Evolutionary conservation across 257 asterid species (phyloP).

Genomic region (Lycium ferocissimum): DNA sequence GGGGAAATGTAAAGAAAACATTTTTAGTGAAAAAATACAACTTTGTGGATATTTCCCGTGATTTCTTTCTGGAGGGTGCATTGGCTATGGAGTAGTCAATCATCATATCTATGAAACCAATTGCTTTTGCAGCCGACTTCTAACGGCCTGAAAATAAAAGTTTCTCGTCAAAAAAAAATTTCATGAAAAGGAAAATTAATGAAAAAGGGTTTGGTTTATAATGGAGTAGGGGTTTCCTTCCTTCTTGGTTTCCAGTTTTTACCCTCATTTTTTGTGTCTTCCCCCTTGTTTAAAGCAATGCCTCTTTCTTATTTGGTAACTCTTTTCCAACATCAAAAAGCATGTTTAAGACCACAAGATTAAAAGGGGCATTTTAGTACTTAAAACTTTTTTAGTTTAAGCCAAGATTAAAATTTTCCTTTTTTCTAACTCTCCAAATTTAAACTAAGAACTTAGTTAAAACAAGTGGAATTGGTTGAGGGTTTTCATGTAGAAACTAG

Average conservation of each 20-base stretch:
- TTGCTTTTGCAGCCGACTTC: slow-evolving; percentile 97
- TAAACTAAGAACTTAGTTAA: too few relatives aligned
- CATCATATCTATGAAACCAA: slow-evolving; percentile 92
- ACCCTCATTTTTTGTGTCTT: too few relatives aligned
- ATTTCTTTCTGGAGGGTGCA: slow-evolving; percentile 87
- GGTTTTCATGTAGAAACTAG: not conserved
- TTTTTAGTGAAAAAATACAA: not conserved
- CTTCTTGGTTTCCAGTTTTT: too few relatives aligned
- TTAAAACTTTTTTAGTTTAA: too few relatives aligned
- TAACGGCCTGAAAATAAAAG: slow-evolving; percentile 56
- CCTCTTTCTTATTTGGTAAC: too few relatives aligned
- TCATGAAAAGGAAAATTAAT: not conserved
- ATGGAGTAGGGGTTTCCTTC: not conserved
- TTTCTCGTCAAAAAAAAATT: not conserved
- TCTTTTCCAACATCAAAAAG: too few relatives aligned
- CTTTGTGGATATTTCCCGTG: slow-evolving; percentile 48
- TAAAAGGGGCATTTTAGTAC: too few relatives aligned
- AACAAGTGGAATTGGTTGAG: too few relatives aligned
- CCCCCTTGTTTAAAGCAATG: too few relatives aligned
- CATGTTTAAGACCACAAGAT: not conserved
- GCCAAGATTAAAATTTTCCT: too few relatives aligned
- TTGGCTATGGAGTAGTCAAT: slow-evolving; percentile 80
- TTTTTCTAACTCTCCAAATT: too few relatives aligned
- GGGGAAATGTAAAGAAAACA: not conserved
- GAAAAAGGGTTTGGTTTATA: not conserved